Evolutionary conservation across 2,329 filamentous ascomycete genomes (phyloP).

Genomic region (Beauveria pseudobassiana): DNA sequence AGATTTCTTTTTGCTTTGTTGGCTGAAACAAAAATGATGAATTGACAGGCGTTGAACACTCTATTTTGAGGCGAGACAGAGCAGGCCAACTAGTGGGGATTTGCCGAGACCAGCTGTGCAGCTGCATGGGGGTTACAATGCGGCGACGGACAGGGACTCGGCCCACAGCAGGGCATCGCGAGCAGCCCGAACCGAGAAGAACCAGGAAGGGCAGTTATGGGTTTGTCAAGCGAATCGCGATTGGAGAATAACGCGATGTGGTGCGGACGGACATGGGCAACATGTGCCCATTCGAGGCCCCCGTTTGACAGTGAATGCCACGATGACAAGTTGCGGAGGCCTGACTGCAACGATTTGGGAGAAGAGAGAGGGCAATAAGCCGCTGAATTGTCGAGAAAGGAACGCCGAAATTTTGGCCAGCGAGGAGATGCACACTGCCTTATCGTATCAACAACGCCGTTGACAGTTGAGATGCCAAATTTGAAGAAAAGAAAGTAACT

Average conservation of each 20-base stretch:
- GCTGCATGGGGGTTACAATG: neutral
- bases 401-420: neutral
- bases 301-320: neutral
- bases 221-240: no score
- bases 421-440: neutral
- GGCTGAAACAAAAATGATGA: neutral
- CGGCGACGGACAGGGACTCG: neutral
- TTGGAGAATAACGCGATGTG: neutral
- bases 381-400: neutral
- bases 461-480: neutral
- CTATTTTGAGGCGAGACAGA: neutral
- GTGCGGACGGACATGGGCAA: neutral
- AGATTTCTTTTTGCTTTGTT: neutral
- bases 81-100: neutral
- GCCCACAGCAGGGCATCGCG: neutral
- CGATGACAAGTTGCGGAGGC: neutral
- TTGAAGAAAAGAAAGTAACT: neutral
- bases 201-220: no score
- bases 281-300: neutral
- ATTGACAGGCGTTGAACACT: neutral
- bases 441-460: no score
- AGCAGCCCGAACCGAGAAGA: neutral
- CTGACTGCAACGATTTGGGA: neutral
- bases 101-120: neutral
- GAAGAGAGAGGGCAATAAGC: neutral